These are phyloP conservation scores for Vitis hybrid DNA, from an alignment of 177 flowering plant species.

Conservation along the genomic window DNA sequence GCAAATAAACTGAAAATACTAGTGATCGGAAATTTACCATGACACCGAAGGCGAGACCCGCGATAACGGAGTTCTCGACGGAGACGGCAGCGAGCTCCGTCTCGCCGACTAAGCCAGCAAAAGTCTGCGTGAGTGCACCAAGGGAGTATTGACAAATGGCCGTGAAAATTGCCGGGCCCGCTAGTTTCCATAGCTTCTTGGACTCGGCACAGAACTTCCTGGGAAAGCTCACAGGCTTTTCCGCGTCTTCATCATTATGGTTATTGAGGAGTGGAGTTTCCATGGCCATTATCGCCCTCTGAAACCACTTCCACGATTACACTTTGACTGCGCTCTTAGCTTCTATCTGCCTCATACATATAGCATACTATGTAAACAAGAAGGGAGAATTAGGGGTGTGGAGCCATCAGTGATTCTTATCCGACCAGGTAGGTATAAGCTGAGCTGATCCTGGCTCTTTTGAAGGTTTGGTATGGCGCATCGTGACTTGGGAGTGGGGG, in stretches of 20 bases:
- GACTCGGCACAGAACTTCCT: slow-evolving; percentile 37
- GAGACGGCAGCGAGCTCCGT: slow-evolving; percentile 61
- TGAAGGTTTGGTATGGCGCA: no score
- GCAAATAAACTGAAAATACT: neutral
- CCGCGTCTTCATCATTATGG: slow-evolving; percentile 1
- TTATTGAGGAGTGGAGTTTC: slow-evolving; percentile 26
- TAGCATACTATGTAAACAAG: no score
- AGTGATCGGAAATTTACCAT: slow-evolving; percentile 31
- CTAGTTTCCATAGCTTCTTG: slow-evolving; percentile 54
- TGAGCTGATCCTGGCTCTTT: no score
- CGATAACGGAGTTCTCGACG: slow-evolving; percentile 52
- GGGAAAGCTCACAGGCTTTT: slow-evolving; percentile 12
- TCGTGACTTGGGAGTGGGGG: no score
- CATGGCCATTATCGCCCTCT: slow-evolving; percentile 6
- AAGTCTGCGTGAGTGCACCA: slow-evolving; percentile 54
- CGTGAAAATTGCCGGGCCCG: slow-evolving; percentile 61
- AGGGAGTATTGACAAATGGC: slow-evolving; percentile 52
- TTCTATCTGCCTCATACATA: no score
- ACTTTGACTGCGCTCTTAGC: no score
- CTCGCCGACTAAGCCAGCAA: slow-evolving; percentile 44
- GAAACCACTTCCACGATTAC: no score
- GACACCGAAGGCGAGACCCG: slow-evolving; percentile 57
- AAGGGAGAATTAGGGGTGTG: no score
- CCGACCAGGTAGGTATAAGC: no score
- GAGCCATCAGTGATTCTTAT: no score